phyloP scores from a whole-genome alignment of 352 stramenopile genomes.

The Phytopythium cucurbitacearum region DNA sequence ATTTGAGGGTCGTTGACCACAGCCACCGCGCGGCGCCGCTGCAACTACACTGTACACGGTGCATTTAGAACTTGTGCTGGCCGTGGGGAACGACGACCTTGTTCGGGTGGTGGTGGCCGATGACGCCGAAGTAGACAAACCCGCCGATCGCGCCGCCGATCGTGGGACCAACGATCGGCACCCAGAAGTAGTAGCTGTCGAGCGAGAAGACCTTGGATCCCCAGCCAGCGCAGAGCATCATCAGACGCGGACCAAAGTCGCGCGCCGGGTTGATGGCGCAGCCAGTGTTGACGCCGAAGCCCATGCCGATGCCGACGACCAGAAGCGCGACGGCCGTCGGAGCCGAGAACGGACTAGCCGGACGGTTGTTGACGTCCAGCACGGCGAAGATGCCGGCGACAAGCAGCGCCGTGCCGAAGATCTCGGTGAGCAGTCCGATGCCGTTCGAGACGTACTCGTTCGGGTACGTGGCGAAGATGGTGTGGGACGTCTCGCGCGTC shows the following conservation, averaged over 20 bases:
- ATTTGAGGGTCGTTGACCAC: background rate
- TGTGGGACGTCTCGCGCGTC: slow-evolving; percentile 22
- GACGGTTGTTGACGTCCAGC: slow-evolving; percentile 42
- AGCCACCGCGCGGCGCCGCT: too few relatives aligned
- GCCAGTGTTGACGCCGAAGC: slow-evolving; percentile 51
- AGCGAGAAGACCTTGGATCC: slow-evolving; percentile 40
- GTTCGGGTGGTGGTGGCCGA: slow-evolving; percentile 45
- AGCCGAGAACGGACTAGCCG: slow-evolving; percentile 24
- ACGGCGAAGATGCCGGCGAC: slow-evolving; percentile 43
- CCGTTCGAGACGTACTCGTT: slow-evolving; percentile 31
- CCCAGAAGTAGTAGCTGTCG: slow-evolving; percentile 49
- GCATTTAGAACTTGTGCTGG: background rate
- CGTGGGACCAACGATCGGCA: slow-evolving; percentile 39
- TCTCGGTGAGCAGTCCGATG: slow-evolving; percentile 41
- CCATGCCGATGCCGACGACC: slow-evolving; percentile 53
- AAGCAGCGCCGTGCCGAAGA: slow-evolving; percentile 42
- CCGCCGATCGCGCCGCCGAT: slow-evolving; percentile 33
- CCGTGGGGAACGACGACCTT: slow-evolving; percentile 12
- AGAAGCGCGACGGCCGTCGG: slow-evolving; percentile 36
- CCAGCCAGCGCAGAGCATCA: slow-evolving; percentile 35
- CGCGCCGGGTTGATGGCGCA: slow-evolving; percentile 54
- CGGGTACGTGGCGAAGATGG: slow-evolving; percentile 52
- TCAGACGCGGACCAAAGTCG: slow-evolving; percentile 50
- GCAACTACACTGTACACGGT: too few relatives aligned
- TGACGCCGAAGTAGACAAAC: slow-evolving; percentile 33